Conservation (phyloP, 108 stramenopile species). For the Nannochloropsis gaditana region DNA sequence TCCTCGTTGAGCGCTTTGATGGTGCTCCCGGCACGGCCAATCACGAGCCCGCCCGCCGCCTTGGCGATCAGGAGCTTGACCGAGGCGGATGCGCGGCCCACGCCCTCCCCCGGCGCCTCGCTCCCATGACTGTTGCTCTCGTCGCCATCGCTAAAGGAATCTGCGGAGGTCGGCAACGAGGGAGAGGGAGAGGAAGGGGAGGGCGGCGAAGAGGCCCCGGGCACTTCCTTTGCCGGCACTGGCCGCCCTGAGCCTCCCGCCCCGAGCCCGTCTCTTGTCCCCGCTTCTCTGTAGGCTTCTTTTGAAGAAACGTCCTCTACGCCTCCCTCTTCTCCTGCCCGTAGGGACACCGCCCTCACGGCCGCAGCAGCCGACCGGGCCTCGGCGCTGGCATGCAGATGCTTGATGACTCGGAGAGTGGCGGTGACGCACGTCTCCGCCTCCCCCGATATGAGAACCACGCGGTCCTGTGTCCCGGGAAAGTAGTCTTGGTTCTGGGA, state of each 20-base stretch:
- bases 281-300: not conserved
- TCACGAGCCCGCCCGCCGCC: slow-evolving; percentile 42
- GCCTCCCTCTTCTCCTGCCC: not conserved
- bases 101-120: too few species aligned
- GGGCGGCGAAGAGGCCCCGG: not conserved
- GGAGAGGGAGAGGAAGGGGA: not conserved
- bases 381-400: not conserved
- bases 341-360: not conserved
- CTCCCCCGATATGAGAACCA: slow-evolving; percentile 44
- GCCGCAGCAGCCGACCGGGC: not conserved
- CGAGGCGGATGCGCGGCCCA: not conserved
- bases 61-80: slow-evolving; percentile 22
- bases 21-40: slow-evolving; percentile 48
- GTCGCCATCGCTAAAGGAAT: not conserved
- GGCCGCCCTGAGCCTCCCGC: not conserved
- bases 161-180: not conserved
- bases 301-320: not conserved
- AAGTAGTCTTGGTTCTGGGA: slow-evolving; percentile 52
- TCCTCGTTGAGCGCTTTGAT: slow-evolving; percentile 45
- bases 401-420: not conserved
- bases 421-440: slow-evolving; percentile 29
- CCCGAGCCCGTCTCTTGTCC: not conserved
- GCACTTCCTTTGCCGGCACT: not conserved
- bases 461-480: slow-evolving; percentile 47
- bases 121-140: not conserved